Conservation (phyloP, 768 basidiomycete genomes). For the Mycena floridula region DNA sequence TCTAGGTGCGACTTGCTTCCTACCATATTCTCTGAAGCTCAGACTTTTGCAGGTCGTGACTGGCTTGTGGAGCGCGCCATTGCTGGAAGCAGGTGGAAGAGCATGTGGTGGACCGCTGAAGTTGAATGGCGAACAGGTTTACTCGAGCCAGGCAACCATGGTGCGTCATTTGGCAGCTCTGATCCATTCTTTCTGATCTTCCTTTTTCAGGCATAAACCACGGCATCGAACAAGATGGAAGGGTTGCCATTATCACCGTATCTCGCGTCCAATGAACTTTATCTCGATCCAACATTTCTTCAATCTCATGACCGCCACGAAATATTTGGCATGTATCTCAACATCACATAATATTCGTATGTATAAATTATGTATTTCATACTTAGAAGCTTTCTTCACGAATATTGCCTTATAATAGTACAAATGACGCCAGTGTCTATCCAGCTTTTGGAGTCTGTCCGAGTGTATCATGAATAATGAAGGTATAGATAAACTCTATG, state of each 20-base stretch:
- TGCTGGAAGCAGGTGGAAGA: conserved; percentile 53
- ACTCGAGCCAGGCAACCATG: conserved; percentile 60
- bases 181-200: conserved; percentile 1
- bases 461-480: too few relatives aligned
- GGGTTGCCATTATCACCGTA: conserved; percentile 74
- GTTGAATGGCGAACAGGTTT: conserved; percentile 73
- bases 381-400: too few relatives aligned
- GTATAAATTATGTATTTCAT: too few relatives aligned
- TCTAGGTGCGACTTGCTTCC: too few relatives aligned
- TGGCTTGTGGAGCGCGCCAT: conserved; percentile 65
- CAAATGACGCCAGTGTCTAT: too few relatives aligned
- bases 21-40: background rate
- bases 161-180: conserved; percentile 26
- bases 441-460: too few relatives aligned
- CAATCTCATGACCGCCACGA: too few relatives aligned
- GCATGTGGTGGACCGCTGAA: conserved; percentile 69
- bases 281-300: too few relatives aligned
- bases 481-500: too few relatives aligned
- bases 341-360: too few relatives aligned
- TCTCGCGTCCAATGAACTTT: conserved; percentile 31
- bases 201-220: conserved; percentile 62
- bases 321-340: too few relatives aligned
- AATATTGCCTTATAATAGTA: too few relatives aligned
- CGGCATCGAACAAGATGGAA: conserved; percentile 75
- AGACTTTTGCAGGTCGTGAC: conserved; percentile 60